Conservation (phyloP, 2,329 filamentous ascomycete genomes). For the Monilinia polystroma region DNA sequence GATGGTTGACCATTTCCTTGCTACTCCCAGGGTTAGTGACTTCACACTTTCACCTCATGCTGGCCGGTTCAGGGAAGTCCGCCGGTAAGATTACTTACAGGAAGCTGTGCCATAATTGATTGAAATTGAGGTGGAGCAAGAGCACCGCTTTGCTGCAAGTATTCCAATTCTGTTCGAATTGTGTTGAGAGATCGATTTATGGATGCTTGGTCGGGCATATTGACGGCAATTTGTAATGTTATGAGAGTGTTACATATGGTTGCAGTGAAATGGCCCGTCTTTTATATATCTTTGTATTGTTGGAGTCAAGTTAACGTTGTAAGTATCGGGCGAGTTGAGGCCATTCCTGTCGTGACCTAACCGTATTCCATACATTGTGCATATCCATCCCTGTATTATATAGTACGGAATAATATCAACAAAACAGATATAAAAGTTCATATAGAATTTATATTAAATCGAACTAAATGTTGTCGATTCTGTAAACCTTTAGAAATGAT, state of each 20-base stretch:
- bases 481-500: too few relatives aligned
- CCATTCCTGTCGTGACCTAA: too few relatives aligned
- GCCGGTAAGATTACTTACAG: conserved; percentile 27
- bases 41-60: background rate
- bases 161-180: conserved; percentile 36
- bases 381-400: too few relatives aligned
- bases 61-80: background rate
- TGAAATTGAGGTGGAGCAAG: conserved; percentile 38
- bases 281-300: background rate
- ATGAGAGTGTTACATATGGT: too few relatives aligned
- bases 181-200: conserved; percentile 36
- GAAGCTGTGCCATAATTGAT: conserved; percentile 41
- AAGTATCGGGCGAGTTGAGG: too few relatives aligned
- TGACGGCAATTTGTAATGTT: background rate
- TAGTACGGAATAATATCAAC: too few relatives aligned
- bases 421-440: too few relatives aligned
- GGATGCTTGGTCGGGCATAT: conserved; percentile 37
- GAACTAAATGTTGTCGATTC: too few relatives aligned
- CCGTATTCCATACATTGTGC: too few relatives aligned
- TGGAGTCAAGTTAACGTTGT: too few relatives aligned
- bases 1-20: conserved; percentile 35
- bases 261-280: too few relatives aligned
- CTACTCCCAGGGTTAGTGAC: background rate
- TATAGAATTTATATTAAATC: too few relatives aligned
- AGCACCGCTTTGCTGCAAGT: conserved; percentile 38